Evolutionary conservation across 805 yeast genomes (phyloP), one percentile per base, ranked within the genome.

Genomic region (Saturnispora silvae): DNA sequence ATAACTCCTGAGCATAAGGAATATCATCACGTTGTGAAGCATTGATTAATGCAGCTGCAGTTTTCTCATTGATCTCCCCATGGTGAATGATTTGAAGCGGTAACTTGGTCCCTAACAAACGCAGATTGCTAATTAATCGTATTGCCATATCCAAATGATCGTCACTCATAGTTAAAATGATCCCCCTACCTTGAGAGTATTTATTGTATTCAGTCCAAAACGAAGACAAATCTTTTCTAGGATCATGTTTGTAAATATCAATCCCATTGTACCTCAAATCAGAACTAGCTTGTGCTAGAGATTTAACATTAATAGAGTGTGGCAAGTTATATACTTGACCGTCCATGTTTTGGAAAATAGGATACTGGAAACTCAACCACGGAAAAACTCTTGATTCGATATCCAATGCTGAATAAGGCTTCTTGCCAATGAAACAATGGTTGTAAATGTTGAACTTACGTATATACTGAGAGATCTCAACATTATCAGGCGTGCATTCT

Each of bases 141-240:
- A 63, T 51, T 15, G 69, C 51, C 33, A 72, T 77, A 30, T 56
- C 50, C 8, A 60, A 47, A 42, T 67, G 64, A 24, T 51, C 52
- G 36, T 73, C 70, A 16, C 68, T 49, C 3, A 68, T 64, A 1
- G 77, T 64, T 3, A 75, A 47, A 3, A 71, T 77, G 8, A 74
- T 65, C 1, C 82, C 82, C 37, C 54, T 56, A 3, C 73, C 75
- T 24, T 61, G 59, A 29, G 60, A 41, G 8, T 34, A 20, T 2
- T 43, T 35, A 37, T 42, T 50, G 35, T 45, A 52, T 9, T 40
- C 35, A 7, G 37, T 22, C 43, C 54, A 46, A 33, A 43, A 52
- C 5, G 57, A 51, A 10, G 26, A 28, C n/a, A 33, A 31, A 24
- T 15, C 10, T 8, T 7, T 4, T n/a, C 13, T 19, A 19, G 18